Conservation (phyloP, 768 basidiomycete species). For the Pleurotus tuber-regium region DNA sequence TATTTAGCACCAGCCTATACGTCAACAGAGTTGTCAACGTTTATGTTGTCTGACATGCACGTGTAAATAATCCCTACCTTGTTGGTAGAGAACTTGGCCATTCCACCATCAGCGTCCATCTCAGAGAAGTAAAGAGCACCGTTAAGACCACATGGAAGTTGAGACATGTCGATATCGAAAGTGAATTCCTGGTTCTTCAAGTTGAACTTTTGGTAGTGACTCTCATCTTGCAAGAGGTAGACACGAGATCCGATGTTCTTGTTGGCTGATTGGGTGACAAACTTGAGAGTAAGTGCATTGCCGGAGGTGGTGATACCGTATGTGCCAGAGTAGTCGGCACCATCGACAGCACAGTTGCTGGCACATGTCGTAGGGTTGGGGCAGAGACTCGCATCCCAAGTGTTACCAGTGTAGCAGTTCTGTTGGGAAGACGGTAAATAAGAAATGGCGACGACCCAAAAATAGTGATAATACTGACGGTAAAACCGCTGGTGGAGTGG, state of each 20-base stretch:
- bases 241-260: conserved; percentile 37
- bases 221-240: conserved; percentile 46
- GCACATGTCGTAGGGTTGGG: conserved; percentile 48
- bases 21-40: no score
- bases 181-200: conserved; percentile 55
- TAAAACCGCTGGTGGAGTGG: conserved; percentile 34
- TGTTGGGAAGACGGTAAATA: not conserved
- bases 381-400: conserved; percentile 50
- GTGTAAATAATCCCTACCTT: conserved; percentile 22
- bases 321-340: conserved; percentile 46
- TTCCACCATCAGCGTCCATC: conserved; percentile 61
- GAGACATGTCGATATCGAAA: conserved; percentile 58
- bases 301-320: conserved; percentile 51
- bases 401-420: conserved; percentile 50
- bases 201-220: conserved; percentile 47
- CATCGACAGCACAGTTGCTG: conserved; percentile 38
- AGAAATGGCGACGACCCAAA: not conserved
- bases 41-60: not conserved
- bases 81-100: conserved; percentile 44
- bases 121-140: conserved; percentile 59
- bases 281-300: conserved; percentile 41
- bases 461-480: conserved; percentile 2
- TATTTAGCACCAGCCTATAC: conserved; percentile 43
- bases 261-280: conserved; percentile 34
- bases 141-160: conserved; percentile 59